phyloP scores from a whole-genome alignment of 1,139 yeast genomes.

The Diutina catenulata region DNA sequence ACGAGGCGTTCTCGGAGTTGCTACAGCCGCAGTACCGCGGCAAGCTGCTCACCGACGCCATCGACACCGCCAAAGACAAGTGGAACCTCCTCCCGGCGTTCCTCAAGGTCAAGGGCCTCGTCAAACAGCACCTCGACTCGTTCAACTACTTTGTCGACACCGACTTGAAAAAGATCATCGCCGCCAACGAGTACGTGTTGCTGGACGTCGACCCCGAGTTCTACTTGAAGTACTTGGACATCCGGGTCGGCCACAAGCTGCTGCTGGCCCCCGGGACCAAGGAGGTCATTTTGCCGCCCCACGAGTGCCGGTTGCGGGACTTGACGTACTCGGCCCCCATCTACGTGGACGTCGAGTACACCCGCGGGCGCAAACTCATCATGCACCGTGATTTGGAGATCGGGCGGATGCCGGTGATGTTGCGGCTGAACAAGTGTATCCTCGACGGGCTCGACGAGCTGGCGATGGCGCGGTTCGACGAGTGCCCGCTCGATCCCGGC shows the following conservation, averaged over 20 bases:
- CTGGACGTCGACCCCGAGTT: slow-evolving; percentile 97
- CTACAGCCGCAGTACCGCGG: slow-evolving; percentile 78
- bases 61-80: slow-evolving; percentile 84
- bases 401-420: slow-evolving; percentile 97
- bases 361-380: slow-evolving; percentile 86
- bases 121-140: slow-evolving; percentile 93
- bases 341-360: slow-evolving; percentile 92
- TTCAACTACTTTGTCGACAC: slow-evolving; percentile 92
- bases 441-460: slow-evolving; percentile 65
- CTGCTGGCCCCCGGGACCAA: slow-evolving; percentile 37
- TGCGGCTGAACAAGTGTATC: slow-evolving; percentile 84
- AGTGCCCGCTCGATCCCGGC: slow-evolving; percentile 98
- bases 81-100: slow-evolving; percentile 96
- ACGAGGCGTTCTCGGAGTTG: slow-evolving; percentile 61
- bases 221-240: slow-evolving; percentile 82
- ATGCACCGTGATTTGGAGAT: slow-evolving; percentile 85
- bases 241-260: slow-evolving; percentile 72
- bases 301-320: slow-evolving; percentile 91
- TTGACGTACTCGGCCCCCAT: slow-evolving; percentile 94
- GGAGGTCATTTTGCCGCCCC: slow-evolving; percentile 76
- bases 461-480: slow-evolving; percentile 81
- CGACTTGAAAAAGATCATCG: slow-evolving; percentile 82
- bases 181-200: slow-evolving; percentile 79
- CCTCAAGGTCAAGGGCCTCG: slow-evolving; percentile 87
- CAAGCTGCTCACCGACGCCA: slow-evolving; percentile 73